Evolutionary conservation across 2,329 filamentous ascomycete genomes (phyloP).

Genomic region (Colletotrichum coccodes): DNA sequence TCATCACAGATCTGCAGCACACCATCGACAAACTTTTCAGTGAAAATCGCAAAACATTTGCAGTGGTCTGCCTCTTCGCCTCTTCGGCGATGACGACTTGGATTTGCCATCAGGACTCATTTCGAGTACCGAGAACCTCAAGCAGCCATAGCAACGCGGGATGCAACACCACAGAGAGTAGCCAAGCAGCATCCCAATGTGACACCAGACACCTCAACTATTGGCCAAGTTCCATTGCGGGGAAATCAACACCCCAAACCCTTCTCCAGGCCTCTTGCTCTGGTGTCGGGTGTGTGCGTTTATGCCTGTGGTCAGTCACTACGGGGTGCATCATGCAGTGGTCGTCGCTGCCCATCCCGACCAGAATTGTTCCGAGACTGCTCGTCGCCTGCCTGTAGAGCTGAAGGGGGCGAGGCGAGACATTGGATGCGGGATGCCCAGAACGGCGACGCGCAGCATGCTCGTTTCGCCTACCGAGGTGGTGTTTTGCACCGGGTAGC

Average conservation of each 20-base stretch:
- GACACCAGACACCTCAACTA: background rate
- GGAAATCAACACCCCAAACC: background rate
- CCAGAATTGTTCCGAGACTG: slow-evolving; percentile 25
- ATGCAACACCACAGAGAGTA: background rate
- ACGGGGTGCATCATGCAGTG: slow-evolving; percentile 26
- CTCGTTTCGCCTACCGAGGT: slow-evolving; percentile 6
- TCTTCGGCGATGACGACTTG: background rate
- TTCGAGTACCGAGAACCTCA: slow-evolving; percentile 10
- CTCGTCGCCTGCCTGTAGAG: slow-evolving; percentile 6
- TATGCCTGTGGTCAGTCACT: background rate
- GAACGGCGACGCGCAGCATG: slow-evolving; percentile 1
- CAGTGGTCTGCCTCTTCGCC: slow-evolving; percentile 13
- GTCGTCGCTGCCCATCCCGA: background rate
- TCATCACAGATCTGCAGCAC: background rate
- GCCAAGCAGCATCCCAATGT: background rate
- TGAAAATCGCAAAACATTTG: background rate
- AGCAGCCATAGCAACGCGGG: background rate
- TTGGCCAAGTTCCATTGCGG: slow-evolving; percentile 7
- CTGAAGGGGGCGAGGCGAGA: slow-evolving; percentile 17
- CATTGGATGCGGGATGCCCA: slow-evolving; percentile 10
- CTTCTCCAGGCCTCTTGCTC: background rate
- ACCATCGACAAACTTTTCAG: background rate
- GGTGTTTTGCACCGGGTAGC: background rate
- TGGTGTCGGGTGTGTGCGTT: slow-evolving; percentile 8
- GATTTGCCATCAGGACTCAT: background rate